Conservation (phyloP, 2,329 filamentous ascomycete genomes). For the Annulohypoxylon truncatum region DNA sequence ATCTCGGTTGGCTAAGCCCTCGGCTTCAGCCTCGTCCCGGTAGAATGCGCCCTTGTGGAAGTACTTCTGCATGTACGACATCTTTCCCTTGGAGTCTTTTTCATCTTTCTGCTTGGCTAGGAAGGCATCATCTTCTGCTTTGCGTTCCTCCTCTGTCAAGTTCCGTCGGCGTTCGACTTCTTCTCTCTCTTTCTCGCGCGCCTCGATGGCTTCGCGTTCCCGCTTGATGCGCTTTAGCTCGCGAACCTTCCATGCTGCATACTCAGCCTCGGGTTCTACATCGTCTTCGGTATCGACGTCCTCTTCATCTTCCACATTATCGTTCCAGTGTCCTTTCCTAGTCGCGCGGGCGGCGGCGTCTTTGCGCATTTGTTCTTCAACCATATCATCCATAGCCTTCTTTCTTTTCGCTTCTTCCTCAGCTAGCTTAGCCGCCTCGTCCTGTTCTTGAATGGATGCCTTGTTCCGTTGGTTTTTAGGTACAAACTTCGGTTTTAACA, state of each 20-base stretch:
- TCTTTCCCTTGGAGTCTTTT: constrained; percentile 80
- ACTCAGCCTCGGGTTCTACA: constrained; percentile 86
- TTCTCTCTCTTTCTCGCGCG: constrained; percentile 83
- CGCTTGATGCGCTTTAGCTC: constrained; percentile 91
- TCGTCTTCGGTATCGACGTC: constrained; percentile 92
- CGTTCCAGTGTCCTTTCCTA: constrained; percentile 89
- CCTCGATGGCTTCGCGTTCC: constrained; percentile 85
- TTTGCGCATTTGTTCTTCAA: constrained; percentile 89
- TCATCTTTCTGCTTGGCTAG: constrained; percentile 84
- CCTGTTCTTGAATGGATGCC: constrained; percentile 34
- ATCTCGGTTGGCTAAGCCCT: constrained; percentile 82
- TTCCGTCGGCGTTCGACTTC: constrained; percentile 90
- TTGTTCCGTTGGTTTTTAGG: constrained; percentile 66
- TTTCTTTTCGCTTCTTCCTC: constrained; percentile 67
- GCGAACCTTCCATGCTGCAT: constrained; percentile 92
- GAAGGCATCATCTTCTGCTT: constrained; percentile 83
- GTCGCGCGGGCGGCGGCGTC: constrained; percentile 79
- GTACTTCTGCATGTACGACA: constrained; percentile 94
- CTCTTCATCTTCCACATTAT: constrained; percentile 73
- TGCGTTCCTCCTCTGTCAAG: constrained; percentile 86
- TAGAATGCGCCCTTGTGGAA: constrained; percentile 98
- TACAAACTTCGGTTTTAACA: constrained; percentile 73
- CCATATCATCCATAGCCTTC: constrained; percentile 79
- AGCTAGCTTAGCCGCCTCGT: constrained; percentile 40
- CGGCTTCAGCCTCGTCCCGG: constrained; percentile 80